These are phyloP conservation scores for Nidularia sp. DNA, from an alignment of 768 basidiomycete genomes.

Conservation along the genomic window DNA sequence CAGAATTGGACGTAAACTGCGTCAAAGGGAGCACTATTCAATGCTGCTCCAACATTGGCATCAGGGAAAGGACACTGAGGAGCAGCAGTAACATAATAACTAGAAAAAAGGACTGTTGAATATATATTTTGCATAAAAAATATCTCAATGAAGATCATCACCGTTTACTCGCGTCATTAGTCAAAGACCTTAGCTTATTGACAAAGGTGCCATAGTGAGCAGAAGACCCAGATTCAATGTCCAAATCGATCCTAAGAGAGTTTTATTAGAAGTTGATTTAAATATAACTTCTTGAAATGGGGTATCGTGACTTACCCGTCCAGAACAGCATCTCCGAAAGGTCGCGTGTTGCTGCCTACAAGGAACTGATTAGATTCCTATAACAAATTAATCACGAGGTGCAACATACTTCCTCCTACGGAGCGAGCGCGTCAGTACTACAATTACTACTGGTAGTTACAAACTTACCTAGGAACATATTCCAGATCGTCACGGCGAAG, in stretches of 20 bases:
- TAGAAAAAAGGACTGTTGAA: conserved; percentile 12
- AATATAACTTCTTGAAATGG: no score
- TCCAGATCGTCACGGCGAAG: conserved; percentile 65
- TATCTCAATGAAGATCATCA: conserved; percentile 12
- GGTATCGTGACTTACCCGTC: conserved; percentile 66
- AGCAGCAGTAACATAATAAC: conserved; percentile 62
- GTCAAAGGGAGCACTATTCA: conserved; percentile 62
- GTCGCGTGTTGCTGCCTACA: conserved; percentile 41
- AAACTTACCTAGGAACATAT: conserved; percentile 58
- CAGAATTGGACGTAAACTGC: conserved; percentile 72
- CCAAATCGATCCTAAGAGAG: conserved; percentile 51
- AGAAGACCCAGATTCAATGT: conserved; percentile 61
- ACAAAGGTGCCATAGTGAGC: conserved; percentile 51
- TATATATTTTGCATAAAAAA: neutral
- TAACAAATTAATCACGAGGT: no score
- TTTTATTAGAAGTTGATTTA: no score
- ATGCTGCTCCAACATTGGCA: conserved; percentile 50
- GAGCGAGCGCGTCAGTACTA: no score
- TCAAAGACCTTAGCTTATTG: conserved; percentile 43
- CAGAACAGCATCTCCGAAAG: conserved; percentile 63
- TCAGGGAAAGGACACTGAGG: conserved; percentile 72
- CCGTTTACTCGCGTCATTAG: conserved; percentile 46
- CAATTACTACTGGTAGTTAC: no score
- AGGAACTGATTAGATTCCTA: conserved; percentile 1
- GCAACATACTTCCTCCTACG: no score